phyloP scores from a whole-genome alignment of 768 basidiomycete species.

The Kwoniella mangroviensis region DNA sequence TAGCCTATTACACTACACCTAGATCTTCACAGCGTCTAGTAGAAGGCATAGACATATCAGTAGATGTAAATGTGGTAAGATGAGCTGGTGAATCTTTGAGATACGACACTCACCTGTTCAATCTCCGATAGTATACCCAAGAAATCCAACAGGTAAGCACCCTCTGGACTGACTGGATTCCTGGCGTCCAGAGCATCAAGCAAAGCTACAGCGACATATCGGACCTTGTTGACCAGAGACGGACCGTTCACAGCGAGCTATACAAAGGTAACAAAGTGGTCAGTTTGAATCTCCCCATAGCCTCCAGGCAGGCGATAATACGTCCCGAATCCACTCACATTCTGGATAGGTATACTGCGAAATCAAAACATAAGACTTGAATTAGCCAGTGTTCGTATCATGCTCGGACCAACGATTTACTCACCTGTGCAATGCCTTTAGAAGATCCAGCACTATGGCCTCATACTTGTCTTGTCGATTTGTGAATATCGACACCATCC shows the following conservation, averaged over 20 bases:
- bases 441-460: slow-evolving; percentile 6
- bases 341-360: slow-evolving; percentile 22
- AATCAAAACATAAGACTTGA: not conserved
- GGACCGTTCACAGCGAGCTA: slow-evolving; percentile 23
- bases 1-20: too few species aligned
- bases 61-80: too few species aligned
- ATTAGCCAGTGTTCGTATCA: not conserved
- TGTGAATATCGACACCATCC: not conserved
- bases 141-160: slow-evolving; percentile 15
- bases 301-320: not conserved
- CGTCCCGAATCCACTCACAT: not conserved
- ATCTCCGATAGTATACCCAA: slow-evolving; percentile 17
- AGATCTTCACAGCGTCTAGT: not conserved
- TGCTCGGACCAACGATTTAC: not conserved
- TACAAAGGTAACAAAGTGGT: not conserved
- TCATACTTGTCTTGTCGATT: slow-evolving; percentile 5
- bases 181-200: slow-evolving; percentile 11
- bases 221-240: slow-evolving; percentile 18
- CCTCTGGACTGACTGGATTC: slow-evolving; percentile 13
- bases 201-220: slow-evolving; percentile 17
- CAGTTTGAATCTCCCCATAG: too few species aligned
- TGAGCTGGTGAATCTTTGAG: too few species aligned
- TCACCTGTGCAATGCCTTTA: slow-evolving; percentile 18
- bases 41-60: slow-evolving; percentile 3
- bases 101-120: slow-evolving; percentile 4